A percentile compares a stretch with the other conserved stretches of the same genome.
phyloP scores from a whole-genome alignment of 352 stramenopile species.

The Pythium periplocum region DNA sequence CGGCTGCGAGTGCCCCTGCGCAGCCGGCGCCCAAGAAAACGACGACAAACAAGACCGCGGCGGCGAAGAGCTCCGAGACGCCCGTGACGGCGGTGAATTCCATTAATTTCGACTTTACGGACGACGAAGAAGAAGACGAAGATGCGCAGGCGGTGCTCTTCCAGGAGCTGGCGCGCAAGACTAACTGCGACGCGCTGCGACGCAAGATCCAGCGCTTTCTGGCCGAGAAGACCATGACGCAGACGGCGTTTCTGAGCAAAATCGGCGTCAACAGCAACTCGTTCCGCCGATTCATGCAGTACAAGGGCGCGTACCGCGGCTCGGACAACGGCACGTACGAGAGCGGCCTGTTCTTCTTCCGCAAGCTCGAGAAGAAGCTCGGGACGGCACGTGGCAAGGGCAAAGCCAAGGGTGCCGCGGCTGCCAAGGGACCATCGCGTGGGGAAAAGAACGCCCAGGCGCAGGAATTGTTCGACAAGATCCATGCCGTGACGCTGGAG shows the following conservation, averaged over 20 bases:
- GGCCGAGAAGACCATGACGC: conserved; percentile 45
- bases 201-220: conserved; percentile 43
- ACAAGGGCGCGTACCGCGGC: conserved; percentile 35
- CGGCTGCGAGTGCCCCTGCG: too few species aligned
- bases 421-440: conserved; percentile 16
- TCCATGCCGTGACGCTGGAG: conserved; percentile 30
- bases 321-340: conserved; percentile 38
- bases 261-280: conserved; percentile 47
- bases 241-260: conserved; percentile 31
- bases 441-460: conserved; percentile 24
- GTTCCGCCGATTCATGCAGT: conserved; percentile 46
- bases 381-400: neutral
- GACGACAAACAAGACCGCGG: too few species aligned
- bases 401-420: conserved; percentile 20
- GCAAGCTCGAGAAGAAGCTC: conserved; percentile 23
- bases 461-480: conserved; percentile 26
- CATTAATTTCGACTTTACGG: too few species aligned
- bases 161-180: conserved; percentile 15
- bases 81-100: too few species aligned
- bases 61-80: too few species aligned
- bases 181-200: conserved; percentile 39
- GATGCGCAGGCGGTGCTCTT: conserved; percentile 6
- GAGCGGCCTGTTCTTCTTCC: conserved; percentile 34
- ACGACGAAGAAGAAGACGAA: conserved; percentile 16
- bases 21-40: too few species aligned